These are phyloP conservation scores for Agaricus subrufescens DNA, from an alignment of 768 basidiomycete genomes.

Conservation along the genomic window DNA sequence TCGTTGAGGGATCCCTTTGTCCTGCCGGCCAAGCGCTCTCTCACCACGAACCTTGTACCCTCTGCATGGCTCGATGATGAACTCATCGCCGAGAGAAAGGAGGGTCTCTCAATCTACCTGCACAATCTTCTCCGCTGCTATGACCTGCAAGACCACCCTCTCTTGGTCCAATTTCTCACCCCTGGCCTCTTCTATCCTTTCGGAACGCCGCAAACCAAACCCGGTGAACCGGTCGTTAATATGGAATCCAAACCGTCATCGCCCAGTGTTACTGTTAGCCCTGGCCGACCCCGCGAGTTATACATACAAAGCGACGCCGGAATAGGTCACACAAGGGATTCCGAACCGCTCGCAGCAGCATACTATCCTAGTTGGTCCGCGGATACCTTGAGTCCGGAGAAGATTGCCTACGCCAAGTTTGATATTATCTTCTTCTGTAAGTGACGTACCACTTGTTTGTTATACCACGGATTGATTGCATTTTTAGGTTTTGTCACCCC, in stretches of 20 bases:
- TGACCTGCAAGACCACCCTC: conserved; percentile 28
- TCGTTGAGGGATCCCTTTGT: conserved; percentile 32
- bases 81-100: conserved; percentile 48
- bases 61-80: conserved; percentile 50
- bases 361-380: conserved; percentile 53
- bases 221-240: conserved; percentile 19
- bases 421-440: conserved; percentile 64
- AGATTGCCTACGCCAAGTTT: conserved; percentile 58
- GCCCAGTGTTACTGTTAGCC: not conserved
- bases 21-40: conserved; percentile 48
- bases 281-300: not conserved
- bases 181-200: conserved; percentile 29
- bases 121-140: conserved; percentile 30
- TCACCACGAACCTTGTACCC: conserved; percentile 44
- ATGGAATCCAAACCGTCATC: not conserved
- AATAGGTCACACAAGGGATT: conserved; percentile 18
- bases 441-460: conserved; percentile 1
- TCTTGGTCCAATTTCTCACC: conserved; percentile 33
- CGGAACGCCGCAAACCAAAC: conserved; percentile 36
- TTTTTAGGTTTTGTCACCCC: conserved; percentile 61
- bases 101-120: conserved; percentile 40
- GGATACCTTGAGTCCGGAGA: conserved; percentile 45
- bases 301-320: conserved; percentile 9
- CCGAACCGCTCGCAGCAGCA: conserved; percentile 34
- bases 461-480: conserved; percentile 4